These are phyloP conservation scores for Peronospora farinosa DNA, from an alignment of 352 stramenopile species.

Conservation along the genomic window DNA sequence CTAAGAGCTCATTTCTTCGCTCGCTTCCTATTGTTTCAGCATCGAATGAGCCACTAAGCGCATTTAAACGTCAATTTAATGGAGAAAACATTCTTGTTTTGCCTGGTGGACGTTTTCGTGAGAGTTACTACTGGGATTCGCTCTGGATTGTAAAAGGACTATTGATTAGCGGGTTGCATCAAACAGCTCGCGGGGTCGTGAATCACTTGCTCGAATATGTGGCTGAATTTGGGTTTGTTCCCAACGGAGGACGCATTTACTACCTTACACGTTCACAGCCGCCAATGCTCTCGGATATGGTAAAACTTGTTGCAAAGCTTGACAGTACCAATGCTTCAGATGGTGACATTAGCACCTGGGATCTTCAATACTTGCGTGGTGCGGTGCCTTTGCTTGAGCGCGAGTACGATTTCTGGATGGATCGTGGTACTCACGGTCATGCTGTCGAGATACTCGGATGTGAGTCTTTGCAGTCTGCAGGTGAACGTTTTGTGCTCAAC, in stretches of 20 bases:
- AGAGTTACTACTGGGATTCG: conserved; percentile 92
- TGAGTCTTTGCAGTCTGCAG: conserved; percentile 1
- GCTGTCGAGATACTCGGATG: conserved; percentile 38
- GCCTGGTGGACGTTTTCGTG: conserved; percentile 85
- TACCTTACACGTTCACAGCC: conserved; percentile 87
- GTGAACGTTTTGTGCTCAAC: conserved; percentile 48
- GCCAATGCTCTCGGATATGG: conserved; percentile 87
- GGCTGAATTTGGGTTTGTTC: conserved; percentile 80
- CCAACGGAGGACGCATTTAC: conserved; percentile 88
- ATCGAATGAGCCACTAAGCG: conserved; percentile 4
- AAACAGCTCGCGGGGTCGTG: conserved; percentile 73
- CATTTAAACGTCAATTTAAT: conserved; percentile 17
- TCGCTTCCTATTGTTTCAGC: conserved; percentile 25
- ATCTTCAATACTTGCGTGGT: conserved; percentile 41
- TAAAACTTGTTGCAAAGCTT: conserved; percentile 39
- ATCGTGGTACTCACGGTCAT: conserved; percentile 42
- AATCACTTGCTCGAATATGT: conserved; percentile 85
- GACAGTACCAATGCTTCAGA: conserved; percentile 15
- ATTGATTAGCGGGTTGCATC: conserved; percentile 63
- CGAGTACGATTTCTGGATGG: conserved; percentile 84
- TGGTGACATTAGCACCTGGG: conserved; percentile 25
- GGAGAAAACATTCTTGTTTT: conserved; percentile 65
- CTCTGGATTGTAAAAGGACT: conserved; percentile 90
- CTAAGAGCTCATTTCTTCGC: conserved; percentile 27
- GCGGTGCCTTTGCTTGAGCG: conserved; percentile 54